These are phyloP conservation scores for Dacryopinax spathularia DNA, from an alignment of 768 basidiomycete species.

Conservation along the genomic window DNA sequence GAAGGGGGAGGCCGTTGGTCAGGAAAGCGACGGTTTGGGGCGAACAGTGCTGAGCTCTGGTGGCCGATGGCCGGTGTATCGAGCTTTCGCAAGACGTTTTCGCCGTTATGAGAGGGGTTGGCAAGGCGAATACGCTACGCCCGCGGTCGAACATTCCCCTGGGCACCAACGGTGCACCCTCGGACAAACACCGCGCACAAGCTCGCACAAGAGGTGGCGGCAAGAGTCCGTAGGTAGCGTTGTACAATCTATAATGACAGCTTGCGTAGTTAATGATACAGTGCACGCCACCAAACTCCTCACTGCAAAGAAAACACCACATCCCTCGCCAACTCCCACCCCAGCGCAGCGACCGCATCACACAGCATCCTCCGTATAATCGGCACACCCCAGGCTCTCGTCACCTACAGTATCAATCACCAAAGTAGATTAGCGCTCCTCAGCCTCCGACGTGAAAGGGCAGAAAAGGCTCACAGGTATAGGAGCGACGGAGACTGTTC, in stretches of 20 bases:
- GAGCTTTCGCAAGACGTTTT: neutral
- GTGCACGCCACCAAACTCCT: too few relatives aligned
- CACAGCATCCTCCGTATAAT: conserved; percentile 6
- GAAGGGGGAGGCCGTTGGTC: neutral
- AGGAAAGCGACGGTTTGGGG: neutral
- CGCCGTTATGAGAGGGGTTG: neutral
- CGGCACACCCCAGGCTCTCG: conserved; percentile 10
- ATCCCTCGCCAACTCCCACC: conserved; percentile 1
- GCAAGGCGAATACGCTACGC: too few relatives aligned
- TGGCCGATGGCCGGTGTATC: neutral
- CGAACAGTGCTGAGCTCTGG: neutral
- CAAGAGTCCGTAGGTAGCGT: too few relatives aligned
- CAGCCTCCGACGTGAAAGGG: conserved; percentile 7
- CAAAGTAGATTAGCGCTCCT: too few relatives aligned
- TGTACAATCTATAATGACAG: too few relatives aligned
- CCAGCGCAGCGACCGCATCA: conserved; percentile 14
- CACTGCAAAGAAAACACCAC: conserved; percentile 4
- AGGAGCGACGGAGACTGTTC: conserved; percentile 1
- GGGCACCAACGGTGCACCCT: too few relatives aligned
- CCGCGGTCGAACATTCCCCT: too few relatives aligned
- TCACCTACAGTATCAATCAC: conserved; percentile 1
- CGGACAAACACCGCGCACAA: too few relatives aligned
- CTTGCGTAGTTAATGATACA: too few relatives aligned
- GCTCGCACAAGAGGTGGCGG: too few relatives aligned
- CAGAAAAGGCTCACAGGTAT: conserved; percentile 7